Evolutionary conservation across 192 early-diverging fungal species (phyloP), one percentile per base, ranked within the genome.

Genomic region (Umbelopsis sp.): DNA sequence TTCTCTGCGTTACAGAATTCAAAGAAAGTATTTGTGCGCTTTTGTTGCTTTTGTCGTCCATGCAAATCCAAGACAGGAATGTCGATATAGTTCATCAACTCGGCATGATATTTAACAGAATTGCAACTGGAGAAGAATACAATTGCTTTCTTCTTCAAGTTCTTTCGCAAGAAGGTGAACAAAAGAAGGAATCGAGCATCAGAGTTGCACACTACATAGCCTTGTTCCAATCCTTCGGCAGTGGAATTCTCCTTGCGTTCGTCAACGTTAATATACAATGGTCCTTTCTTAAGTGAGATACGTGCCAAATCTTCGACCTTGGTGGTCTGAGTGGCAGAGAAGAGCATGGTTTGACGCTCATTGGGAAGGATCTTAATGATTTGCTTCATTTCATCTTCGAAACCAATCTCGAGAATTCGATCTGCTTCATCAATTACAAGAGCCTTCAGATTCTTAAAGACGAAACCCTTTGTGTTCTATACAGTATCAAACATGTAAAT

Each of bases 221-320:
- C 98, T 76, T 98, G 98, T 71, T 98, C 95, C 50, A 99, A 87
- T 20, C 94, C 94, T 64, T 98, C 97, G 7, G 91, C 96, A 35
- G 98, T 99, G 0, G 98, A 92, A 30, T 84, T 91, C 35, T 98
- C 95, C 82, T 97, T 97, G 81, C 93, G 86, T 79, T 96, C 93
- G 81, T 99, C 95, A 6, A 99, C 98, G 72, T 99, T 99, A 84
- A 99, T 97, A 84, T 99, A 99, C 50, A 99, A 79, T 18, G 98
- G 98, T 25, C 94, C 91, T 73, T 94, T 91, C 81, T 95, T 95
- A 47, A 99, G 84, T 45, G 98, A 98, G n/a, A 99, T 94, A 68
- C 98, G 90, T 25, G 97, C 98, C 18, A 99, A 87, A 78, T 98
- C 98, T 71, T 92, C 91, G 65, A 99, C 97, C 84, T 98, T 98